Conservation (phyloP, 2,329 filamentous ascomycete species). For the Colletotrichum tanaceti region DNA sequence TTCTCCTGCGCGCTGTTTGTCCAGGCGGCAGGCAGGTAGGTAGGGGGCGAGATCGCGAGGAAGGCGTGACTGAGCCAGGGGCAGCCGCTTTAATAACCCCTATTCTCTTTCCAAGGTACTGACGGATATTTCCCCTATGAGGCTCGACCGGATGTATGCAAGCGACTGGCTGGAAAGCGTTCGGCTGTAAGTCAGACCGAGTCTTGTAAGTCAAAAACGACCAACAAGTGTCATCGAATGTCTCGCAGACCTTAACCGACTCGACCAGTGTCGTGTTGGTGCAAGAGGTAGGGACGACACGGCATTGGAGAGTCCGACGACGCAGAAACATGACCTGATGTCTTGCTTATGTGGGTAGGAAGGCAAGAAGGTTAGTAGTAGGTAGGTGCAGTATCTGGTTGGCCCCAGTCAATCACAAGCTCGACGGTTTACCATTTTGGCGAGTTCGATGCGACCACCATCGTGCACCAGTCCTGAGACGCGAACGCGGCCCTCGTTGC, state of each 20-base stretch:
- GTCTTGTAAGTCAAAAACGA: not conserved
- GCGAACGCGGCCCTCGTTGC: conserved; percentile 1
- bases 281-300: conserved; percentile 3
- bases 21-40: conserved; percentile 24
- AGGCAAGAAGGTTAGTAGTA: too few species aligned
- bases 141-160: not conserved
- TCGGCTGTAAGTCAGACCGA: not conserved
- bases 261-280: not conserved
- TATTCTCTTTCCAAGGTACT: not conserved
- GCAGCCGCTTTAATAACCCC: not conserved
- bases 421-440: conserved; percentile 7
- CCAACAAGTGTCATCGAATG: not conserved
- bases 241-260: not conserved
- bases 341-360: too few species aligned
- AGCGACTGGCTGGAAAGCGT: not conserved
- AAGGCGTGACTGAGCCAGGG: not conserved
- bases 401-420: not conserved
- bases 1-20: conserved; percentile 11
- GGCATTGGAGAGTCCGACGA: not conserved
- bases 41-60: not conserved
- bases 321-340: not conserved
- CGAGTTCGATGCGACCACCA: conserved; percentile 18
- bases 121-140: too few species aligned
- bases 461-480: too few species aligned
- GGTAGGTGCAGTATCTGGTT: not conserved